phyloP scores from a whole-genome alignment of 805 yeast species.

The Cyberlindnera galapagoensis region DNA sequence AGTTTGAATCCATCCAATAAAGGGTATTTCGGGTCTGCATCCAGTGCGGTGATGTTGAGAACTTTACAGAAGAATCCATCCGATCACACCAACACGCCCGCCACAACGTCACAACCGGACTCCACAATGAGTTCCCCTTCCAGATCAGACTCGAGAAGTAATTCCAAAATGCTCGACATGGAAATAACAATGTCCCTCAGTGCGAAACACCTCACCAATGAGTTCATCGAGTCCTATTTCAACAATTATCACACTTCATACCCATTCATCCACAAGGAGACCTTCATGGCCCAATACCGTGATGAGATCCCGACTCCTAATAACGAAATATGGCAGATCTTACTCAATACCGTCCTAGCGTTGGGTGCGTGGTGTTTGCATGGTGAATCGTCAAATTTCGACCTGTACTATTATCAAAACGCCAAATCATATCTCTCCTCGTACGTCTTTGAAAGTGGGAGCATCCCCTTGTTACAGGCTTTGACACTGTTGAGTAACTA shows the following conservation, averaged over 20 bases:
- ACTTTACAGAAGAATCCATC: slow-evolving; percentile 35
- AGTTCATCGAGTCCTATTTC: slow-evolving; percentile 46
- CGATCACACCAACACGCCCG: slow-evolving; percentile 19
- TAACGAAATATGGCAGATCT: slow-evolving; percentile 43
- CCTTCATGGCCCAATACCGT: slow-evolving; percentile 42
- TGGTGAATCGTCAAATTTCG: slow-evolving; percentile 47
- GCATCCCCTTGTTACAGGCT: slow-evolving; percentile 46
- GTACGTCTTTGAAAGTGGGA: slow-evolving; percentile 54
- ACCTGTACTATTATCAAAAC: slow-evolving; percentile 48
- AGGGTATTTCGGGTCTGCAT: slow-evolving; percentile 63
- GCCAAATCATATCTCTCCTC: slow-evolving; percentile 40
- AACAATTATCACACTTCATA: slow-evolving; percentile 53
- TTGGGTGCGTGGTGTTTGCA: slow-evolving; percentile 65
- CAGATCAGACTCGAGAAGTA: slow-evolving; percentile 18
- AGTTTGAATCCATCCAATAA: slow-evolving; percentile 43
- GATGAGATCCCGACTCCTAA: slow-evolving; percentile 35
- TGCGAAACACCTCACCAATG: slow-evolving; percentile 26
- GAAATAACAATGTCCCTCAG: slow-evolving; percentile 23
- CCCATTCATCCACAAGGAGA: slow-evolving; percentile 53
- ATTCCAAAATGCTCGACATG: slow-evolving; percentile 19
- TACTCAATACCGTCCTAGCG: slow-evolving; percentile 52
- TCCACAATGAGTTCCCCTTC: too few species aligned
- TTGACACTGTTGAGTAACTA: slow-evolving; percentile 51
- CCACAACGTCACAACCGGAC: slow-evolving; percentile 14
- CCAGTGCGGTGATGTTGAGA: slow-evolving; percentile 49